Base-by-base conservation (phyloP, 2,329 filamentous ascomycete genomes). In the Xylaria arbuscula region DNA sequence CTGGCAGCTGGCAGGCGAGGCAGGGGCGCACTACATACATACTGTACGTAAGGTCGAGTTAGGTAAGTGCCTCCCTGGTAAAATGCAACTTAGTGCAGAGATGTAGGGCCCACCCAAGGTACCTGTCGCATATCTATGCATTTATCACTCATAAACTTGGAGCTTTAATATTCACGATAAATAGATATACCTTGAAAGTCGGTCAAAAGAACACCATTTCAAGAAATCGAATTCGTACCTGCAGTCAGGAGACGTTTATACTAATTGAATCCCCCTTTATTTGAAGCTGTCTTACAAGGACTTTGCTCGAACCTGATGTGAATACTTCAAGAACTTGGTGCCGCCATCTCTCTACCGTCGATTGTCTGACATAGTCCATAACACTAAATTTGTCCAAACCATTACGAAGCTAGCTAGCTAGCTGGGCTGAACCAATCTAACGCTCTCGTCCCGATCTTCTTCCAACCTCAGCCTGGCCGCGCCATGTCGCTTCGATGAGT, bases 401-500 rank as follows among this genome's bases (percentile, higher is more conserved):
- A 22, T 45, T 59, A 22, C 56, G 40, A 38, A 61, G 40, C 34
- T 42, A 19, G 40, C 45, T 54, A 61, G 40, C 34, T 42, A 19
- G 40, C 45, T 54, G 42, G 42, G 11, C 45, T 22, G 48, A 45
- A 40, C 51, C 56, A 22, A 56, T 42, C 59, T 53, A n/a, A 53
- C 50, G 24, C 28, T 36, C 24, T 62, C 38, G 38, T 56, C 50
- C 17, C 42, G 28, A 60, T 28, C 57, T 19, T 24, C 32, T 53
- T 22, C 50, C 54, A 42, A 40, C n/a, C 40, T 47, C 28, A 28
- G 53, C 60, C 62, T n/a, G 47, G 75, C 42, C 47, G 74, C 76
- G 75, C 72, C 62, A 78, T 79, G 76, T 72, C 28, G 57, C 70
- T 64, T 64, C 63, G 65, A 56, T 40, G 71, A 74, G 75, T 76